These are phyloP conservation scores for Linanthus parryae DNA, from an alignment of 148 eudicot genomes.

Conservation along the genomic window DNA sequence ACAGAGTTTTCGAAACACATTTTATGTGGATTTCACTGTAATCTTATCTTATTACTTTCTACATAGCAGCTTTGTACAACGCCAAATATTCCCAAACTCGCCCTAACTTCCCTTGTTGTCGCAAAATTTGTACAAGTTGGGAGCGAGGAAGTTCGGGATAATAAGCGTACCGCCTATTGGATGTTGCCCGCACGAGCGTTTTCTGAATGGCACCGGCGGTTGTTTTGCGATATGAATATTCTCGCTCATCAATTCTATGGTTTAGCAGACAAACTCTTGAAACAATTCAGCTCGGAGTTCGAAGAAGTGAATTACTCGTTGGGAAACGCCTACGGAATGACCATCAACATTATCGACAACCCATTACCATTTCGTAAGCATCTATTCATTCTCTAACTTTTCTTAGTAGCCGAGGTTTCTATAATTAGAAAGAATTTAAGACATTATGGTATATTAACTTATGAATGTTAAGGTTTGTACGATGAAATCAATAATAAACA, in stretches of 20 bases:
- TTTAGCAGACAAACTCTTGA: not conserved
- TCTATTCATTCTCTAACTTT: no score
- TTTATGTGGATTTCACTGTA: no score
- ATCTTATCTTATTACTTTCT: no score
- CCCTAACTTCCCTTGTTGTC: no score
- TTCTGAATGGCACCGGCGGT: not conserved
- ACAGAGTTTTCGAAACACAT: no score
- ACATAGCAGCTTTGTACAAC: no score
- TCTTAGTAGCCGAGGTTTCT: no score
- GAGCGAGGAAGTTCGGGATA: slow-evolving; percentile 26
- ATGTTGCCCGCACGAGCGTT: slow-evolving; percentile 15
- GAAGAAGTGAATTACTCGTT: slow-evolving; percentile 15
- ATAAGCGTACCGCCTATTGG: slow-evolving; percentile 21
- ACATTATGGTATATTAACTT: no score
- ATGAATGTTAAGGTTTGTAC: no score
- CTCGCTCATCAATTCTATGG: slow-evolving; percentile 10
- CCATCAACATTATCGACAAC: slow-evolving; percentile 14
- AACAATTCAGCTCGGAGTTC: slow-evolving; percentile 11
- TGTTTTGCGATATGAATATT: slow-evolving; percentile 10
- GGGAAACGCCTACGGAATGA: slow-evolving; percentile 17
- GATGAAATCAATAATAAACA: no score
- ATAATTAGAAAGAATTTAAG: no score
- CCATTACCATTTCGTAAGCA: slow-evolving; percentile 11
- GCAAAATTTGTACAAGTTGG: slow-evolving; percentile 22
- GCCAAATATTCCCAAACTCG: no score